These are phyloP conservation scores for Spiraea crenata DNA, from an alignment of 331 rosid genomes.

Conservation along the genomic window DNA sequence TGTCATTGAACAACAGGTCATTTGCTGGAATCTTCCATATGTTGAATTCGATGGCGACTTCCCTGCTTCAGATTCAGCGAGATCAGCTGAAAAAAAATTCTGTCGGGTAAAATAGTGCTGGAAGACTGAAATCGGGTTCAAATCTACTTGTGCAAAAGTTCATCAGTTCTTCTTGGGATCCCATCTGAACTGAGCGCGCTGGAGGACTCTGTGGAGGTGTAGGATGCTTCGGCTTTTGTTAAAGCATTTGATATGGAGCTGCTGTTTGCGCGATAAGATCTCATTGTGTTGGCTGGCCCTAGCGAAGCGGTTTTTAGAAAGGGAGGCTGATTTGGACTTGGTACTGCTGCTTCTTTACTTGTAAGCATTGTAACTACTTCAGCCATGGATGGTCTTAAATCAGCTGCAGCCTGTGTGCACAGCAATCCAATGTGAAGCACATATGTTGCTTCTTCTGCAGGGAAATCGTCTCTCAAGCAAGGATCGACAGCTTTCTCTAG, in stretches of 20 bases:
- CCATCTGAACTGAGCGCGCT: slow-evolving; percentile 30
- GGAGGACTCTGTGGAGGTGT: slow-evolving; percentile 40
- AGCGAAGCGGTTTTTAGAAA: slow-evolving; percentile 47
- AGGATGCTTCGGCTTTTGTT: slow-evolving; percentile 45
- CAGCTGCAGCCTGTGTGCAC: slow-evolving; percentile 78
- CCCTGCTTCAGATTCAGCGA: neutral
- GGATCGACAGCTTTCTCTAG: slow-evolving; percentile 57
- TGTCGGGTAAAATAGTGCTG: neutral
- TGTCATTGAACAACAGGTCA: too few relatives aligned
- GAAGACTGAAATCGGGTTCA: neutral
- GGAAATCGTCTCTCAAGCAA: slow-evolving; percentile 45
- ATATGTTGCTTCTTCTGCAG: slow-evolving; percentile 44
- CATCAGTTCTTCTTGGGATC: slow-evolving; percentile 29
- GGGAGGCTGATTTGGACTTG: slow-evolving; percentile 67
- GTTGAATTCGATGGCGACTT: too few relatives aligned
- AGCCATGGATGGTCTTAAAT: slow-evolving; percentile 66
- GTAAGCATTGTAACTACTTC: slow-evolving; percentile 54
- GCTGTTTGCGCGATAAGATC: slow-evolving; percentile 45
- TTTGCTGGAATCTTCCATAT: too few relatives aligned
- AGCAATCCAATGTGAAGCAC: slow-evolving; percentile 67
- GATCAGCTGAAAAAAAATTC: neutral
- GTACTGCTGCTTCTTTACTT: slow-evolving; percentile 44
- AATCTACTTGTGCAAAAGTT: neutral
- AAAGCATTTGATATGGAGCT: slow-evolving; percentile 46
- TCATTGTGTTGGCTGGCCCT: slow-evolving; percentile 28